Conservation (phyloP, 345 rosid species). For the Gossypium arboreum region DNA sequence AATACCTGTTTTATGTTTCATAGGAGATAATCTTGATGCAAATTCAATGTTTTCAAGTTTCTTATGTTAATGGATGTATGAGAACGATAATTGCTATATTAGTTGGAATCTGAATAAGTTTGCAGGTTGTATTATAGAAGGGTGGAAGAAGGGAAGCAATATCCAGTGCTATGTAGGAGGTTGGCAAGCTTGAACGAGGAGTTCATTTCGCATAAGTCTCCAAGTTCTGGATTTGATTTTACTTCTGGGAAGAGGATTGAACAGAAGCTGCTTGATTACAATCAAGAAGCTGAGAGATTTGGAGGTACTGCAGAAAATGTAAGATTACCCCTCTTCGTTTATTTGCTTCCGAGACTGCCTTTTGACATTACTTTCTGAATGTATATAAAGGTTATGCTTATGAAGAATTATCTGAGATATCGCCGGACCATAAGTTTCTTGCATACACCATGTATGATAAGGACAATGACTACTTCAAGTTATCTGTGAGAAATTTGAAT, state of each 20-base stretch:
- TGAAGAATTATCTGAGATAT: slow-evolving; percentile 90
- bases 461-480: slow-evolving; percentile 73
- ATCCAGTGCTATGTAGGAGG: slow-evolving; percentile 76
- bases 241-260: slow-evolving; percentile 84
- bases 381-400: slow-evolving; percentile 70
- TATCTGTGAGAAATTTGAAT: slow-evolving; percentile 79
- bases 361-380: background rate
- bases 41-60: background rate
- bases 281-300: slow-evolving; percentile 91
- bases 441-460: slow-evolving; percentile 99
- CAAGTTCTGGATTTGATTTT: slow-evolving; percentile 82
- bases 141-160: slow-evolving; percentile 91
- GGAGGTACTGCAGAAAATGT: slow-evolving; percentile 51
- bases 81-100: background rate
- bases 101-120: slow-evolving; percentile 6
- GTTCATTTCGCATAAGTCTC: slow-evolving; percentile 72
- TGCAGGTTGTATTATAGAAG: slow-evolving; percentile 87
- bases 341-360: background rate
- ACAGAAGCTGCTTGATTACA: slow-evolving; percentile 91
- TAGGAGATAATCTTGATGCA: background rate
- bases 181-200: slow-evolving; percentile 70
- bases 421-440: slow-evolving; percentile 84
- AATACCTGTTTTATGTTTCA: background rate
- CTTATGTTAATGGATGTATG: background rate
- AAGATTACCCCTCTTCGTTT: slow-evolving; percentile 3